Evolutionary conservation across 768 basidiomycete species (phyloP).

Genomic region (Guyanaporus albipodus): DNA sequence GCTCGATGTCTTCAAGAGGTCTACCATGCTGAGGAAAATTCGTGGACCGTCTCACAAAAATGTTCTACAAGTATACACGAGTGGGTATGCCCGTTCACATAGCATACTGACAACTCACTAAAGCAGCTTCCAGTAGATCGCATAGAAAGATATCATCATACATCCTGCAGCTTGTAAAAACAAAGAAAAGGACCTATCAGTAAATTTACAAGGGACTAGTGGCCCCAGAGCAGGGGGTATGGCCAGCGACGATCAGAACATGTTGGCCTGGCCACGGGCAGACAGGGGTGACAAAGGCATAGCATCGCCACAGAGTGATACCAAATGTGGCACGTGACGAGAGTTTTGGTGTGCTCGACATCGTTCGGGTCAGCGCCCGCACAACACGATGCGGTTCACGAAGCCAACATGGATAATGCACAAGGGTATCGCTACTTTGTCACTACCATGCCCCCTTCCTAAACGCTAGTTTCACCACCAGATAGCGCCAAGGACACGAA

Average conservation of each 20-base stretch:
- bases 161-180: too few species aligned
- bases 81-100: neutral
- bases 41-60: slow-evolving; percentile 56
- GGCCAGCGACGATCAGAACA: too few species aligned
- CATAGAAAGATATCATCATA: slow-evolving; percentile 86
- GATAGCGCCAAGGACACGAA: slow-evolving; percentile 53
- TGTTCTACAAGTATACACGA: slow-evolving; percentile 38
- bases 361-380: neutral
- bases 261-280: too few species aligned
- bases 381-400: slow-evolving; percentile 67
- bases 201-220: too few species aligned
- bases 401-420: slow-evolving; percentile 88
- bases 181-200: too few species aligned
- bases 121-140: slow-evolving; percentile 84
- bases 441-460: neutral
- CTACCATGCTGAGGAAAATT: slow-evolving; percentile 40
- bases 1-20: too few species aligned
- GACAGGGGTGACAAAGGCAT: too few species aligned
- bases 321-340: slow-evolving; percentile 1
- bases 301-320: neutral
- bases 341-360: neutral
- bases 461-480: slow-evolving; percentile 8
- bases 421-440: slow-evolving; percentile 42
- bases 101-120: slow-evolving; percentile 43
- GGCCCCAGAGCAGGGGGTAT: too few species aligned